Evolutionary conservation across 768 basidiomycete species (phyloP).

Genomic region (Trametes sanguinea): DNA sequence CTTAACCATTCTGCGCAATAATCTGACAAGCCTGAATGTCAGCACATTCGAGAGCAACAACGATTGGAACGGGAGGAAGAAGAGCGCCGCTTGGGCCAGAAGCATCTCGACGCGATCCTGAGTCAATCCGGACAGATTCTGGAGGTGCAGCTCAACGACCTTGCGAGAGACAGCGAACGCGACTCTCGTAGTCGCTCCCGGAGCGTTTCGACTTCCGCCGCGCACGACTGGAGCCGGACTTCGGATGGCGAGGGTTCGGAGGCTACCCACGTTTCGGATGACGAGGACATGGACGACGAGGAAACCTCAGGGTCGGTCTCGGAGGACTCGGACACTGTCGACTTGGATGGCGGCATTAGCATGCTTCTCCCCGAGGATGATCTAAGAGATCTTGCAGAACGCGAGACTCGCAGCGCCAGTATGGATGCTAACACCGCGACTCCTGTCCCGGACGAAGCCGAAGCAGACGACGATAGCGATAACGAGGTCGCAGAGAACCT

Average conservation of each 20-base stretch:
- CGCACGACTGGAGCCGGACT: slow-evolving; percentile 25
- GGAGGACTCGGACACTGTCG: slow-evolving; percentile 1
- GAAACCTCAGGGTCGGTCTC: slow-evolving; percentile 7
- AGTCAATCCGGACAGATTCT: slow-evolving; percentile 87
- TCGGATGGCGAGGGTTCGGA: slow-evolving; percentile 35
- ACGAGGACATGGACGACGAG: slow-evolving; percentile 36
- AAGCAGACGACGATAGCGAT: not conserved
- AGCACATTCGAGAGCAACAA: slow-evolving; percentile 78
- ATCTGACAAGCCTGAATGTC: not conserved
- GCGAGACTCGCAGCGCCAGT: not conserved
- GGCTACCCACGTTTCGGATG: slow-evolving; percentile 32
- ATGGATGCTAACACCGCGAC: slow-evolving; percentile 3
- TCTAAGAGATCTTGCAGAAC: not conserved
- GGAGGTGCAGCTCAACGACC: slow-evolving; percentile 77
- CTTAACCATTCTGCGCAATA: not conserved
- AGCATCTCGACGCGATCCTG: slow-evolving; percentile 88
- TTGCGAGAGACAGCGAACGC: slow-evolving; percentile 43
- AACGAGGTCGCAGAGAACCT: not conserved
- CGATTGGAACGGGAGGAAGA: slow-evolving; percentile 68
- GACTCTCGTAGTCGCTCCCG: slow-evolving; percentile 54
- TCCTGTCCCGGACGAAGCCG: not conserved
- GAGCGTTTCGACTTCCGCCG: slow-evolving; percentile 34
- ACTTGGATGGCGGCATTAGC: slow-evolving; percentile 6
- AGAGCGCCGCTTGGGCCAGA: slow-evolving; percentile 75
- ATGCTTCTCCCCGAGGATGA: slow-evolving; percentile 15